Conservation (phyloP, 2,329 filamentous ascomycete genomes). For the Dactylonectria macrodidyma region DNA sequence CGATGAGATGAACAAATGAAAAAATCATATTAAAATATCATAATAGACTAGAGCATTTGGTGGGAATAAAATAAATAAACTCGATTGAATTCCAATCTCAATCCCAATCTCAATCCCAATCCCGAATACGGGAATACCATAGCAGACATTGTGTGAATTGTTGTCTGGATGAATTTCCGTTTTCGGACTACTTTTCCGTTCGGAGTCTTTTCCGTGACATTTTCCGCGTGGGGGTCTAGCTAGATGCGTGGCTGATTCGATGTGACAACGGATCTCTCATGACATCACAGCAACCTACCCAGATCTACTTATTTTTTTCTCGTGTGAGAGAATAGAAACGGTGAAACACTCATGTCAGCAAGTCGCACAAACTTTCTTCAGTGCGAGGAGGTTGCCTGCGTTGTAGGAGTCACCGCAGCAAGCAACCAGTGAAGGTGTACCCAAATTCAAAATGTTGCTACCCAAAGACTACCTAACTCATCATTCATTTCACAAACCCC, state of each 20-base stretch:
- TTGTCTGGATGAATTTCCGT: slow-evolving; percentile 6
- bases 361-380: neutral
- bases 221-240: slow-evolving; percentile 3
- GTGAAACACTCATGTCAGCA: neutral
- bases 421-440: neutral
- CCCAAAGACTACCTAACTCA: slow-evolving; percentile 16
- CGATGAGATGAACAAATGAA: slow-evolving; percentile 6
- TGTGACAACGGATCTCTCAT: neutral
- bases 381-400: neutral
- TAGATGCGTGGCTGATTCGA: neutral
- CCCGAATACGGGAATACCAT: neutral
- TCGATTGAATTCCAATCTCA: slow-evolving; percentile 1
- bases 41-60: slow-evolving; percentile 22
- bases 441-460: slow-evolving; percentile 18
- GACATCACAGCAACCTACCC: neutral
- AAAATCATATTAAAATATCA: slow-evolving; percentile 5
- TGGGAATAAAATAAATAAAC: slow-evolving; percentile 14
- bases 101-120: neutral
- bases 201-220: slow-evolving; percentile 8
- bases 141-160: neutral
- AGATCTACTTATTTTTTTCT: neutral
- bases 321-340: neutral
- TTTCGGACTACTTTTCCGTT: slow-evolving; percentile 29
- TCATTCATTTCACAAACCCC: slow-evolving; percentile 24
- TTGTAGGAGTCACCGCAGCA: neutral